Percentiles rank a stretch among this genome's conserved stretches.
Conservation (phyloP, 1,139 yeast species). For the Kurtzmaniella quercitrusa region DNA sequence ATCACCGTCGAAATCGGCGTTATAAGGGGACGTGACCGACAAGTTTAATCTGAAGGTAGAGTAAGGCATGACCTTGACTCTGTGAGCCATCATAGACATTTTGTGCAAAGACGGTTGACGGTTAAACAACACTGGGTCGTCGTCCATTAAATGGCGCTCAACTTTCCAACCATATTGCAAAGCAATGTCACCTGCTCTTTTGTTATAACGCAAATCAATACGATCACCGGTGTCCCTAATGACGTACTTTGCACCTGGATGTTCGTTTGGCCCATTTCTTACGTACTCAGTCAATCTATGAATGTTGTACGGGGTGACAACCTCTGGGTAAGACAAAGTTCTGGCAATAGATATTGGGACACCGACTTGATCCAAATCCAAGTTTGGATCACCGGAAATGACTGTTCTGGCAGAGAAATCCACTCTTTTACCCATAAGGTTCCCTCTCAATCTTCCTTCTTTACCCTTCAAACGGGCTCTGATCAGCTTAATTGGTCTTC, state of each 20-base stretch:
- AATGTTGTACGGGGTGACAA: constrained; percentile 95
- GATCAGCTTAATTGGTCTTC: constrained; percentile 96
- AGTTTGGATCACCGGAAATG: constrained; percentile 97
- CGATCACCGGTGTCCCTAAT: constrained; percentile 98
- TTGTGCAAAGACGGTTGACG: constrained; percentile 99
- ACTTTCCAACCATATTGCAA: constrained; percentile 99
- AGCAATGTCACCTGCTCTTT: constrained; percentile 97
- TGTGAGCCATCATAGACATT: constrained; percentile 99
- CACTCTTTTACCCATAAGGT: constrained; percentile 99
- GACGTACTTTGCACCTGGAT: constrained; percentile 98
- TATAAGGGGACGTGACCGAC: constrained; percentile 97
- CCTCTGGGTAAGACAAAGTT: constrained; percentile 93
- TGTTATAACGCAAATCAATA: constrained; percentile 92
- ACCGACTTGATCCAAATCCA: constrained; percentile 97
- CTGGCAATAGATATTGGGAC: constrained; percentile 96
- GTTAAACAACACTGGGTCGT: constrained; percentile 95
- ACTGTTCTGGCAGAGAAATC: constrained; percentile 99
- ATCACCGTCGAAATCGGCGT: constrained; percentile 99
- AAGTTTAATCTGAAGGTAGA: constrained; percentile 94
- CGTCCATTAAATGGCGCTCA: constrained; percentile 95
- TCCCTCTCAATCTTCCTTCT: constrained; percentile 98
- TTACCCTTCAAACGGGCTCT: constrained; percentile 99
- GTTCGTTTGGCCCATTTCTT: constrained; percentile 97
- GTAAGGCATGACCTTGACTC: constrained; percentile 98
- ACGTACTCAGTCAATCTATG: constrained; percentile 89